phyloP scores from a whole-genome alignment of 805 yeast species.

The Lachancea waltii region DNA sequence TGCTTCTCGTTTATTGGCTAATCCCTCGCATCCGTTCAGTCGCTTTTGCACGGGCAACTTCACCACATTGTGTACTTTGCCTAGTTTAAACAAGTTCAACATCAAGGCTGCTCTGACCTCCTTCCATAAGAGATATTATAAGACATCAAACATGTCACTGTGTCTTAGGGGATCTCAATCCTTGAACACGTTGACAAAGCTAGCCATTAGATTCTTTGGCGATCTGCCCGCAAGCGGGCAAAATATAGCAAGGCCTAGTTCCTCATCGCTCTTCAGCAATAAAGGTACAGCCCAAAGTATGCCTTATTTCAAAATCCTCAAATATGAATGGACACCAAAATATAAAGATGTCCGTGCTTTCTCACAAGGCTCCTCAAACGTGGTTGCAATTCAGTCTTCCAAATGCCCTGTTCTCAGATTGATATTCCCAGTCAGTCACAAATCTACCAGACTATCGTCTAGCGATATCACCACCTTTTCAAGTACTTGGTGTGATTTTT shows the following conservation, averaged over 20 bases:
- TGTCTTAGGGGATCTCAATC: conserved; percentile 66
- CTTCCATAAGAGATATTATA: conserved; percentile 40
- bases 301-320: conserved; percentile 23
- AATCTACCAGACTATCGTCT: conserved; percentile 11
- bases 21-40: conserved; percentile 45
- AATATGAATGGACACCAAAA: conserved; percentile 15
- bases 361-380: conserved; percentile 15
- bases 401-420: conserved; percentile 38
- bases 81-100: conserved; percentile 31
- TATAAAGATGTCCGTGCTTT: conserved; percentile 24
- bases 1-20: conserved; percentile 48
- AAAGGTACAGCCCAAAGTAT: too few relatives aligned
- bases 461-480: conserved; percentile 30
- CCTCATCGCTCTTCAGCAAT: too few relatives aligned
- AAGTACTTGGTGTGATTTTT: conserved; percentile 46
- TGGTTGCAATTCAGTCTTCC: conserved; percentile 36
- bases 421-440: conserved; percentile 37
- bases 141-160: conserved; percentile 45
- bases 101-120: conserved; percentile 33
- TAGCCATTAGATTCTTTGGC: conserved; percentile 41
- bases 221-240: conserved; percentile 19
- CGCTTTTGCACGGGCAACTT: conserved; percentile 61
- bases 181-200: conserved; percentile 46
- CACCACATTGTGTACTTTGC: conserved; percentile 39
- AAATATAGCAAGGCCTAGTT: neutral